Base-by-base conservation (phyloP, 305 asterid genomes). In the Petunia hybrid region DNA sequence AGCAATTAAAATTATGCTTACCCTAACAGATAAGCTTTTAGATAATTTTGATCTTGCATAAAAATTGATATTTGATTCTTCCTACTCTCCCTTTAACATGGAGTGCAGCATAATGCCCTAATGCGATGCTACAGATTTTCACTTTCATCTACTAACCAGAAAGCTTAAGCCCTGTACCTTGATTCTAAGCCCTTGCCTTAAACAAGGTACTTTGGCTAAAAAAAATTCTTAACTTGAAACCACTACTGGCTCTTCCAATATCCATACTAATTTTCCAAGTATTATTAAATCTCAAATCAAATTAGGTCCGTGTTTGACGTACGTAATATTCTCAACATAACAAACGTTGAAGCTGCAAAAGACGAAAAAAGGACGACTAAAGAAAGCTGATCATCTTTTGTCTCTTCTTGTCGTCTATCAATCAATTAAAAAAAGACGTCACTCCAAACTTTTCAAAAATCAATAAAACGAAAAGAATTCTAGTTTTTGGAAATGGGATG, bases 331-430 rank as follows among this genome's bases (percentile, higher is more conserved):
- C 81, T 78, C 48, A 78, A 3, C 43, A 71, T 43, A 77, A 61
- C 56, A 77, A 42, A 77, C 81, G 13, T 56, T 76, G 67, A 76
- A 40, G 56, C 14, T 61, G 80, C 56, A 62, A 78, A 62, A 62
- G 46, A 61, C 81, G 6, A 78, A 77, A 60, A 77, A 43, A n/a
- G 80, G 81, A 87, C 84, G 86, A 85, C 76, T 83, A 69, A 87
- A 83, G 46, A 84, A 89, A 87, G 87, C 78, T 59, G 78, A 85
- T 61, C 74, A 82, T 69, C 78, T 76, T 87, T 87, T 87, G 91
- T 86, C 89, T 64, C 78, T 74, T 89, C 80, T 86, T 87, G 94
- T 89, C 91, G 77, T 84, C 80, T 85, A 67, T 13, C 80, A 74
- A 81, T 43, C 57, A 68, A 45, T 71, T 61, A 87, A 80, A 81